Evolutionary conservation across 768 basidiomycete species (phyloP), one percentile per base, ranked within the genome.

Genomic region (Mycena haematopus): DNA sequence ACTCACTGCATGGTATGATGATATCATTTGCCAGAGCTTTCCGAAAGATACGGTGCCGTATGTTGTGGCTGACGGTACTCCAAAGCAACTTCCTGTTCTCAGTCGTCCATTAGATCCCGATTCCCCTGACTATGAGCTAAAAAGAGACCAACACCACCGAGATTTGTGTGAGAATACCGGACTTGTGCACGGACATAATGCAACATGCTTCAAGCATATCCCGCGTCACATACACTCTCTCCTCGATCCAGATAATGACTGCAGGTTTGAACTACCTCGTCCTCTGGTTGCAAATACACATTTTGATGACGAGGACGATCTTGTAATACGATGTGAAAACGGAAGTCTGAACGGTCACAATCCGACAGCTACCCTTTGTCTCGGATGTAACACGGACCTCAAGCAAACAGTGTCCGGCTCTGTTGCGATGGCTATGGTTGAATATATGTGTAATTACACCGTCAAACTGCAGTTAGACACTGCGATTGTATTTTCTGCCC

Each of bases 191-290:
- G 17, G 17, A 14, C 62, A 63, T 47, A 54, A 50, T 22, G 62
- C 46, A n/a, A 63, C 62, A 0, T 66, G 65, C 52, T 66, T 66
- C 31, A 66, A 66, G 63, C 42, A 44, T 49, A n/a, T 65, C 14
- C 63, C 59, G 9, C 33, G 35, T 13, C 56, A 7, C n/a, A 44
- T 58, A 19, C 8, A 24, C 3, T 22, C 44, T 21, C 44, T 45
- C 11, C 1, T 45, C 2, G 44, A 45, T 21, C 44, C 44, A 7
- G 44, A 45, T 13, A 24, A 22, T 24, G 44, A 45, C n/a, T 45
- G 44, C 22, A n/a, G 44, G 22, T 45, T 45, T 21, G 5, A 45
- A 13, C 44, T 45, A 22, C 44, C 44, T 6, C 19, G 44, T 8
- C 44, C 44, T 45, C 44, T 45, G 6, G 44, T 45, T 45, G 9